phyloP scores from a whole-genome alignment of 306 rosid genomes.

The Sicyos baderoa region DNA sequence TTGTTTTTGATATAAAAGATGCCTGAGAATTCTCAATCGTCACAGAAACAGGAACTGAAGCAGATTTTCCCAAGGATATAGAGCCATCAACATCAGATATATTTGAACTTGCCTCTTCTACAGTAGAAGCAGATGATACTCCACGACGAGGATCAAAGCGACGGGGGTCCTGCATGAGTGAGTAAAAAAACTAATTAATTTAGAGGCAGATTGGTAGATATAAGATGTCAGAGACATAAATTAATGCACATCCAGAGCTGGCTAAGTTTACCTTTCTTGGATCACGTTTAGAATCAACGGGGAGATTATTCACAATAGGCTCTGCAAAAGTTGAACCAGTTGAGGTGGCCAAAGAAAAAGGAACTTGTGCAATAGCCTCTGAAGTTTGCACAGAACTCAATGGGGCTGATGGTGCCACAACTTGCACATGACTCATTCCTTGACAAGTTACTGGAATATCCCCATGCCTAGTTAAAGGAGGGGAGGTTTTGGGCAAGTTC shows the following conservation, averaged over 20 bases:
- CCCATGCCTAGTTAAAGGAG: constrained; percentile 60
- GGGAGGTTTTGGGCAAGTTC: constrained; percentile 75
- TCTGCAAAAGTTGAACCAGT: constrained; percentile 46
- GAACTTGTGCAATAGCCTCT: constrained; percentile 37
- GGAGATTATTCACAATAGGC: constrained; percentile 37
- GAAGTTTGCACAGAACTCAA: constrained; percentile 51
- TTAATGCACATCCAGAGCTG: constrained; percentile 2
- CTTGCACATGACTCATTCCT: constrained; percentile 44
- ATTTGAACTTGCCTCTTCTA: constrained; percentile 42
- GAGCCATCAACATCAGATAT: constrained; percentile 51
- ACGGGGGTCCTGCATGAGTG: constrained; percentile 82
- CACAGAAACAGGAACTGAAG: constrained; percentile 31
- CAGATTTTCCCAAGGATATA: constrained; percentile 39
- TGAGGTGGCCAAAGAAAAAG: constrained; percentile 38
- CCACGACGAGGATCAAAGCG: constrained; percentile 88
- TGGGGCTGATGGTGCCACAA: constrained; percentile 39
- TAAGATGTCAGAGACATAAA: not conserved
- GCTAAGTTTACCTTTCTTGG: constrained; percentile 70
- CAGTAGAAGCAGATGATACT: constrained; percentile 32
- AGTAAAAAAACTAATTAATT: constrained; percentile 4
- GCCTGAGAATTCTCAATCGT: constrained; percentile 35
- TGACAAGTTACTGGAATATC: constrained; percentile 43
- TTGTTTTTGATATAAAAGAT: constrained; percentile 32
- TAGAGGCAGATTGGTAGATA: not conserved
- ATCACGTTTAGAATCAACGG: constrained; percentile 79